Base-by-base conservation (phyloP, 176 grass and related monocot species). In the Puya raimondii region DNA sequence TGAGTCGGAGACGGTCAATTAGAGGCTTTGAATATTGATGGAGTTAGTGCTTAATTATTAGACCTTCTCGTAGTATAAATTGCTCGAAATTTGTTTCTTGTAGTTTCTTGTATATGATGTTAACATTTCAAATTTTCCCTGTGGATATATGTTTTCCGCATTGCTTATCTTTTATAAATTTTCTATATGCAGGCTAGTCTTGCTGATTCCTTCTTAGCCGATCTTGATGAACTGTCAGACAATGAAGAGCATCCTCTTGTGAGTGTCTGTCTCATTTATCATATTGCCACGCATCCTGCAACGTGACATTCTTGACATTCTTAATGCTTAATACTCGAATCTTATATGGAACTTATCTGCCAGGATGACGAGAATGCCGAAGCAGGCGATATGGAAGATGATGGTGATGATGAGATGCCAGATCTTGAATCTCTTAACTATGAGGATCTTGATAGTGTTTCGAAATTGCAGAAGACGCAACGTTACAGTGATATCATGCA, bases 201-300 rank as follows among this genome's bases (percentile, higher is more conserved):
- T 83, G 88, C 88, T 65, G 92, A 96, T 86, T 96, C 92, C 64
- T 96, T 96, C 74, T 85, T 96, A 69, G 85, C 92, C 0, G 88
- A 96, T 87, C 88, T 96, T 14, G 92, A 91, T 50, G 88, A 96
- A 66, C 79, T 96, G 64, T 91, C 85, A 33, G 88, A 91, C 80
- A 84, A 86, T 87, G 88, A 96, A 87, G 78, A 65, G 11, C 84
- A 68, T 64, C 78, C 76, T 78, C n/a, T 61, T 61, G 92, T 96
- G 89, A 96, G 92, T 84, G 33, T 42, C 5, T 74, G 16, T 13
- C 75, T 20, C 50, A 42, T 74, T 71, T 69, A 29, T 67, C 61
- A 12, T 8, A 33, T 48, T 29, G 1, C 53, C 63, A 9, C 20
- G 47, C 9, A 18, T 56, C 15, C 49, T 57, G 11, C 52, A 16